These are phyloP conservation scores for Malassezia furfur DNA, from an alignment of 1,284 basidiomycete species.

Conservation along the genomic window DNA sequence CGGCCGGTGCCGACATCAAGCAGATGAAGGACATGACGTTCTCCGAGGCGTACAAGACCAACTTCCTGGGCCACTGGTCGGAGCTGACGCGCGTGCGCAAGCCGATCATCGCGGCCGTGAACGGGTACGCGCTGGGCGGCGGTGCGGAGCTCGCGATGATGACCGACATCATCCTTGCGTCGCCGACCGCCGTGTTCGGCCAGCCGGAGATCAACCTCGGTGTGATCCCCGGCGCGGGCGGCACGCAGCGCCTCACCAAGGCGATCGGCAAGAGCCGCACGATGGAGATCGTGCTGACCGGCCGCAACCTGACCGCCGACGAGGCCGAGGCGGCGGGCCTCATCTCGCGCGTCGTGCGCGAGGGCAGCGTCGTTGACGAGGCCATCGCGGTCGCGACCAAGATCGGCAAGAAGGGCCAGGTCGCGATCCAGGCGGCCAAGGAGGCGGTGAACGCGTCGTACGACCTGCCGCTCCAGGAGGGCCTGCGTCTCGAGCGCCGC, in stretches of 20 bases:
- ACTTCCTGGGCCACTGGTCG: constrained; percentile 83
- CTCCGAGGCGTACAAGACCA: constrained; percentile 73
- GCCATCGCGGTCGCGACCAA: constrained; percentile 70
- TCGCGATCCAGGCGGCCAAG: constrained; percentile 83
- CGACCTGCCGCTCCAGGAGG: constrained; percentile 72
- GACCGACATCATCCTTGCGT: constrained; percentile 89
- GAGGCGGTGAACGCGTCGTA: constrained; percentile 85
- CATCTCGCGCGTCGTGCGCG: constrained; percentile 64
- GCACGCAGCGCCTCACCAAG: constrained; percentile 70
- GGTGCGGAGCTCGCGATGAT: constrained; percentile 51
- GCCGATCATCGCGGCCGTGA: constrained; percentile 90
- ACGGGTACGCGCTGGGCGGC: constrained; percentile 79
- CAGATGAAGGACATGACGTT: constrained; percentile 86
- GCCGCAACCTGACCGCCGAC: constrained; percentile 60
- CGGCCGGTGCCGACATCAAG: constrained; percentile 86
- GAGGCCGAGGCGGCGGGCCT: constrained; percentile 81
- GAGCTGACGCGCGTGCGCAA: constrained; percentile 68
- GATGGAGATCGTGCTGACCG: constrained; percentile 91
- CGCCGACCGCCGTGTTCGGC: constrained; percentile 82
- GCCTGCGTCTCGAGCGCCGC: constrained; percentile 75
- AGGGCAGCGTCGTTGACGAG: constrained; percentile 69
- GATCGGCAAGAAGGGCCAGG: constrained; percentile 73
- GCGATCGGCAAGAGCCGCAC: constrained; percentile 84
- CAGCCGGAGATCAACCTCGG: constrained; percentile 97
- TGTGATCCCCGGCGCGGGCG: constrained; percentile 82